Percentiles rank a stretch among this genome's conserved stretches.
Evolutionary conservation across 768 basidiomycete species (phyloP).

Genomic region (Terana coerulea): DNA sequence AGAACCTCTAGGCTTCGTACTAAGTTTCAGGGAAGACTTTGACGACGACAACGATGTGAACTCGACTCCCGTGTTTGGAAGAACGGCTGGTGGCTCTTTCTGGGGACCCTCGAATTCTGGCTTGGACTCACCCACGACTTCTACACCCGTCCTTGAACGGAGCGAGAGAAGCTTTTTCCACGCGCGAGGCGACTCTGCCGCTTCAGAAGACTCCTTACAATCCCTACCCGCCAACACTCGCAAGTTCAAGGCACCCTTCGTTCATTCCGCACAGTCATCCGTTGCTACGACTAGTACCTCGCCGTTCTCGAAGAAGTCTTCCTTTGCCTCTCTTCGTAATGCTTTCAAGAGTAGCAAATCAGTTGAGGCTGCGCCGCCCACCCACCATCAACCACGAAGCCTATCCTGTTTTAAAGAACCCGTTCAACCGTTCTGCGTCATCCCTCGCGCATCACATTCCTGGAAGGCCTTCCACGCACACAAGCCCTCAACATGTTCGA

Average conservation of each 20-base stretch:
- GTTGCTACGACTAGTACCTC: conserved; percentile 44
- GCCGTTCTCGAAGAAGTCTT: conserved; percentile 76
- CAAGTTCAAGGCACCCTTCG: conserved; percentile 52
- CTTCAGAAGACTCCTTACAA: conserved; percentile 71
- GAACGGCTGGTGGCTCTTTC: conserved; percentile 37
- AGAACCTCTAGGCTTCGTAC: not conserved
- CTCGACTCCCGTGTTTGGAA: conserved; percentile 66
- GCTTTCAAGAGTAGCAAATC: conserved; percentile 74
- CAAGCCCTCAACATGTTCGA: conserved; percentile 51
- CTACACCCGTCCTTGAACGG: conserved; percentile 49
- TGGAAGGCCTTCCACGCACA: conserved; percentile 36
- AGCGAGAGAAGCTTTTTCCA: conserved; percentile 68
- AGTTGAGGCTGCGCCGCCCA: conserved; percentile 50
- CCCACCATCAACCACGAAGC: conserved; percentile 64
- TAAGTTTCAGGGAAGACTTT: conserved; percentile 50
- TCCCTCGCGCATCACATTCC: conserved; percentile 54
- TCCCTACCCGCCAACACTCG: conserved; percentile 41
- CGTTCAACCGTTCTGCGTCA: conserved; percentile 79
- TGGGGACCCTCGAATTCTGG: conserved; percentile 38
- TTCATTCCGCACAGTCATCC: conserved; percentile 71
- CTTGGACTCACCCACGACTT: conserved; percentile 61
- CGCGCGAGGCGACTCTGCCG: conserved; percentile 70
- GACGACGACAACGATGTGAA: conserved; percentile 72
- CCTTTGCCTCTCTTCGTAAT: conserved; percentile 83
- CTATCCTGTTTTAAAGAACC: conserved; percentile 73